These are phyloP conservation scores for Cucumis variabilis DNA, from an alignment of 331 rosid genomes.

Conservation along the genomic window DNA sequence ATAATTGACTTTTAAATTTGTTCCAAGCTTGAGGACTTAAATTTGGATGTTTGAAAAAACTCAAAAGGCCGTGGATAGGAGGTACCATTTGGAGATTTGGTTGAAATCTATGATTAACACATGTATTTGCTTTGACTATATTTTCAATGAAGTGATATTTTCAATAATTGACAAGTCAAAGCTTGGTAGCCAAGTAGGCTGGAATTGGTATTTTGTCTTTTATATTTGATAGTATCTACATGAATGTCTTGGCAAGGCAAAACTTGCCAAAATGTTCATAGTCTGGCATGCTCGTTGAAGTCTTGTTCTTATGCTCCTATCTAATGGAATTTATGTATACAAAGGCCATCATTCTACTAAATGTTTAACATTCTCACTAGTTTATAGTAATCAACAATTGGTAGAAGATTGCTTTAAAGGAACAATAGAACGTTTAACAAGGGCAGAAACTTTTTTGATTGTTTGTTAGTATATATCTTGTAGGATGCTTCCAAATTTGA, in stretches of 20 bases:
- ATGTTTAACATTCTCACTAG: neutral
- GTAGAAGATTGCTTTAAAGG: neutral
- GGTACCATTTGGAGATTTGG: constrained; percentile 44
- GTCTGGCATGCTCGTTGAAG: constrained; percentile 62
- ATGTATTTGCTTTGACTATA: neutral
- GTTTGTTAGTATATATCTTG: neutral
- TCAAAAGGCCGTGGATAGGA: constrained; percentile 53
- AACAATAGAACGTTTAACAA: neutral
- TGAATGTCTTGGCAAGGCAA: constrained; percentile 61
- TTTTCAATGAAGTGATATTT: constrained; percentile 86
- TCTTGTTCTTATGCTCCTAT: neutral
- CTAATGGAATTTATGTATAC: neutral
- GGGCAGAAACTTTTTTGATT: neutral
- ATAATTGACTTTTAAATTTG: constrained; percentile 89
- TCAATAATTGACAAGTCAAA: constrained; percentile 91
- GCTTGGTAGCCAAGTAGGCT: constrained; percentile 92
- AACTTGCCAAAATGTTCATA: constrained; percentile 52
- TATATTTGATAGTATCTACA: neutral
- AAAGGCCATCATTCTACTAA: neutral
- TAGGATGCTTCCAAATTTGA: too few relatives aligned
- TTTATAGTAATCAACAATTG: neutral
- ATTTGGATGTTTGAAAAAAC: constrained; percentile 78
- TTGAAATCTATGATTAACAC: constrained; percentile 54
- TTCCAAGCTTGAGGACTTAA: constrained; percentile 93
- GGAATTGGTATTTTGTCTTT: neutral